phyloP scores from a whole-genome alignment of 208 protist genomes.

The Trypanosoma congolense region DNA sequence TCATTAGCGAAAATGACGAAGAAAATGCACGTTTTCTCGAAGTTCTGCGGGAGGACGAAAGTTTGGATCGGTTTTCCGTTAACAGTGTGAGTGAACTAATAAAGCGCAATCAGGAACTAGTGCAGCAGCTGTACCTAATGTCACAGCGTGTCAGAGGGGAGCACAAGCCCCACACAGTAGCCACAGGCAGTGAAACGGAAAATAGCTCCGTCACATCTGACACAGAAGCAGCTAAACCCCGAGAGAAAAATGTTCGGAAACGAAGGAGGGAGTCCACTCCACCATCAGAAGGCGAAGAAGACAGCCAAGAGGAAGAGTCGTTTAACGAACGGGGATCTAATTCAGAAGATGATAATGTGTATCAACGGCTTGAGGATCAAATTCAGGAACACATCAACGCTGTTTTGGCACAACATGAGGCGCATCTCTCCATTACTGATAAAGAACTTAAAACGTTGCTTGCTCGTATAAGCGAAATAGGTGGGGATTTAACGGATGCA shows the following conservation, averaged over 20 bases:
- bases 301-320: background rate
- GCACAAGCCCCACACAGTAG: background rate
- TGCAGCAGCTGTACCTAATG: constrained; percentile 55
- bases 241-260: background rate
- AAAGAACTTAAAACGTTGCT: constrained; percentile 20
- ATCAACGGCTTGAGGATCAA: constrained; percentile 15
- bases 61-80: constrained; percentile 53
- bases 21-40: constrained; percentile 33
- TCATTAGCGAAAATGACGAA: constrained; percentile 29
- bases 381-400: constrained; percentile 27
- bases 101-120: constrained; percentile 70
- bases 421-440: constrained; percentile 16
- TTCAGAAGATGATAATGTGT: constrained; percentile 2
- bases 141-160: constrained; percentile 27
- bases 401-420: constrained; percentile 23
- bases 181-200: background rate
- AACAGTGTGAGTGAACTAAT: constrained; percentile 65
- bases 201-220: constrained; percentile 11
- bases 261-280: constrained; percentile 7
- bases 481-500: background rate
- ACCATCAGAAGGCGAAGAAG: background rate
- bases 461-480: constrained; percentile 23
- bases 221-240: constrained; percentile 14
- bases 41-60: constrained; percentile 53
- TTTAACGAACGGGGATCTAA: background rate